Evolutionary conservation across 805 yeast species (phyloP).

Genomic region (Hanseniaspora meyeri): DNA sequence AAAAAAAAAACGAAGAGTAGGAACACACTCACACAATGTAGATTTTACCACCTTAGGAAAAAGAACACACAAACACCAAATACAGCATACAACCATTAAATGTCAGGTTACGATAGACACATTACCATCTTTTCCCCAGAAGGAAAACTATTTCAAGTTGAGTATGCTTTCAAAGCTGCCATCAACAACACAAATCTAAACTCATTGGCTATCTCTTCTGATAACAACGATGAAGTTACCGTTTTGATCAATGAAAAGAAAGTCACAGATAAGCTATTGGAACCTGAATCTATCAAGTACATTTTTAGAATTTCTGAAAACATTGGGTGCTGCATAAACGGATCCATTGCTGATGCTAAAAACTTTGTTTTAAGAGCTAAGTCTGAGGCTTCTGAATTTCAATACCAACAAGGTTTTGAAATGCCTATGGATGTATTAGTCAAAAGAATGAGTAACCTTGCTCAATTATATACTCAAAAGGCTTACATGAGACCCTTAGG

Average conservation of each 20-base stretch:
- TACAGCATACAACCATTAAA: not conserved
- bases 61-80: too few species aligned
- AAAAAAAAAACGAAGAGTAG: too few species aligned
- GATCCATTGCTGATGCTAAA: constrained; percentile 92
- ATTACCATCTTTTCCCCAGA: constrained; percentile 97
- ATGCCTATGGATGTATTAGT: constrained; percentile 91
- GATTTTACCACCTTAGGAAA: too few species aligned
- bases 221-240: constrained; percentile 44
- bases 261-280: constrained; percentile 88
- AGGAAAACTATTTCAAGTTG: constrained; percentile 94
- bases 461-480: constrained; percentile 92
- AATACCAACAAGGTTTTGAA: constrained; percentile 88
- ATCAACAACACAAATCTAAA: constrained; percentile 76
- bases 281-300: constrained; percentile 74
- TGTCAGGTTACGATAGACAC: constrained; percentile 97
- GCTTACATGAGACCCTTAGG: constrained; percentile 98
- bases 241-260: constrained; percentile 90
- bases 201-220: constrained; percentile 75
- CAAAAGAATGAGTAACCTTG: constrained; percentile 87
- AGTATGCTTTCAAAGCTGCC: constrained; percentile 94
- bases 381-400: constrained; percentile 89
- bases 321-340: constrained; percentile 85
- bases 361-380: constrained; percentile 82
- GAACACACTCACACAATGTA: too few species aligned
- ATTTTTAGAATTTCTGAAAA: constrained; percentile 68